Base-by-base conservation (phyloP, 2,329 filamentous ascomycete genomes). In the Penicillium sclerotiorum region DNA sequence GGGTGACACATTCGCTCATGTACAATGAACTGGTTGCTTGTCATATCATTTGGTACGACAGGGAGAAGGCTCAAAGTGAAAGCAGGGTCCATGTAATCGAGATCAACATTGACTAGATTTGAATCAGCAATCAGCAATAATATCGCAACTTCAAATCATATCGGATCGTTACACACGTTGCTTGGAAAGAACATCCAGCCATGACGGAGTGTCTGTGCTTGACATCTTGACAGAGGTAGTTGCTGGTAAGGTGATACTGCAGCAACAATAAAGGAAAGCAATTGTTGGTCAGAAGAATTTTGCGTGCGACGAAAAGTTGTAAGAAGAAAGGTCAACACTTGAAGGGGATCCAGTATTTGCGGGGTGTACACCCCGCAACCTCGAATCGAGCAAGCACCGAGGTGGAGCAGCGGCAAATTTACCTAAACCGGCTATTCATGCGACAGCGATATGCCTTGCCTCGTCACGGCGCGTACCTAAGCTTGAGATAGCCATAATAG, bases 1-100 rank as follows among this genome's bases (percentile, higher is more conserved):
- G 67, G 67, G 42, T 74, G 60, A 18, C 68, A 68, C 51, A 80
- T 72, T 52, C 78, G 73, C 21, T 73, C 70, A 47, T 79, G 75
- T 22, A 79, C 77, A 18, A 41, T 41, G 25, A 41, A 38, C n/a
- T 38, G 21, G 20, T 38, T 38, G 36, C 36, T 38, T 7, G 40
- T 43, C 40, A 43, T 33, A 20, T 43, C 40, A 32, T 43, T 32
- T 8, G 40, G 40, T 5, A 43, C 18, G 27, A 43, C 40, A 12
- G 40, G 40, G 21, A 32, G 27, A 15, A 43, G 28, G n/a, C 40
- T 43, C 12, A 43, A 13, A 1, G 40, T 43, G 23, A 43, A 43
- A 22, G 23, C 40, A 13, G 40, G 40, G 27, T 43, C 40, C 40
- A 43, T 43, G 27, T 43, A 43, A 12, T 43, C 40, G 18, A 43